phyloP scores from a whole-genome alignment of 2,329 filamentous ascomycete genomes.

The Diaporthe sp. region DNA sequence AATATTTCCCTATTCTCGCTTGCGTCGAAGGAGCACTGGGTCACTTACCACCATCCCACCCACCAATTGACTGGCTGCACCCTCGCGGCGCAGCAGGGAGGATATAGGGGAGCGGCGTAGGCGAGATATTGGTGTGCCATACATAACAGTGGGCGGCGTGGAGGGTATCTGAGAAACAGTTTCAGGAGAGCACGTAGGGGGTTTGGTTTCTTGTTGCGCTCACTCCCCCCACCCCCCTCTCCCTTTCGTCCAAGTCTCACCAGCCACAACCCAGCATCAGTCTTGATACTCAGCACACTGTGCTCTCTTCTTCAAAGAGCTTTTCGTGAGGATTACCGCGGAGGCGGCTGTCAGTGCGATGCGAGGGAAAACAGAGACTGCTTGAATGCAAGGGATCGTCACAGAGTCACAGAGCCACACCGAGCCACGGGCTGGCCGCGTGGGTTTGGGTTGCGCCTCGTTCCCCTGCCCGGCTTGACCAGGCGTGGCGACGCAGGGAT shows the following conservation, averaged over 20 bases:
- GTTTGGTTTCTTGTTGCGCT: neutral
- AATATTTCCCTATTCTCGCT: neutral
- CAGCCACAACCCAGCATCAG: constrained; percentile 19
- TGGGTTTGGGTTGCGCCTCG: neutral
- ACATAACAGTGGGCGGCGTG: constrained; percentile 9
- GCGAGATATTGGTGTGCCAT: neutral
- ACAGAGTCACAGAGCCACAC: neutral
- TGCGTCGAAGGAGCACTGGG: neutral
- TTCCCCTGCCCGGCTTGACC: neutral
- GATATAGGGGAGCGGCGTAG: constrained; percentile 8
- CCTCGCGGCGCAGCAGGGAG: constrained; percentile 18
- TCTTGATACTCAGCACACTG: constrained; percentile 25
- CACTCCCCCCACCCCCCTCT: constrained; percentile 10
- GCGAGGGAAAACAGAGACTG: neutral
- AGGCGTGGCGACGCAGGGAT: constrained; percentile 1
- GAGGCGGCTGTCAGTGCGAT: neutral
- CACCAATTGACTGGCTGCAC: neutral
- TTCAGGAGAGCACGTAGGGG: constrained; percentile 15
- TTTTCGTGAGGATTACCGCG: neutral
- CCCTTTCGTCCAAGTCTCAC: neutral
- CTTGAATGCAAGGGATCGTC: constrained; percentile 9
- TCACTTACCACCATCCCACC: neutral
- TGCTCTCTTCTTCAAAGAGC: neutral
- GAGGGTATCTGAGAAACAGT: constrained; percentile 23
- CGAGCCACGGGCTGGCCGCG: neutral